Percentiles rank a stretch among this genome's conserved stretches.
phyloP scores from a whole-genome alignment of 768 basidiomycete species.

The Tulasnella sp. region DNA sequence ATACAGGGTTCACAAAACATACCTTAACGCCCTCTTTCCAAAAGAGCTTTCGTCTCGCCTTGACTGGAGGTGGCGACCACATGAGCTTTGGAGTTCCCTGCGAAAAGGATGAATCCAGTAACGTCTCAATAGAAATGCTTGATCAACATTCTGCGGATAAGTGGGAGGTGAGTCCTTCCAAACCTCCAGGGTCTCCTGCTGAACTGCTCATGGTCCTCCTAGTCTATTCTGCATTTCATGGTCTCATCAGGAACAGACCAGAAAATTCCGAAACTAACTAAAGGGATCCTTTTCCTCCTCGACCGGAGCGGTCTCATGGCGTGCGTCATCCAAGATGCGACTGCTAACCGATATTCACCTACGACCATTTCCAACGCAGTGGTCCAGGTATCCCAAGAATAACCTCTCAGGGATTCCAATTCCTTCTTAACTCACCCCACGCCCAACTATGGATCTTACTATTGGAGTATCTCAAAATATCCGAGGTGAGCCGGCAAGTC shows the following conservation, averaged over 20 bases:
- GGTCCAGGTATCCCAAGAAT: conserved; percentile 34
- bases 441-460: conserved; percentile 92
- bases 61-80: conserved; percentile 72
- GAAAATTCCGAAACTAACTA: conserved; percentile 59
- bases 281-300: conserved; percentile 72
- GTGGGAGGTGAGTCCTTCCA: conserved; percentile 64
- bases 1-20: conserved; percentile 24
- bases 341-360: conserved; percentile 14
- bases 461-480: conserved; percentile 76
- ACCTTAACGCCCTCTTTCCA: conserved; percentile 45
- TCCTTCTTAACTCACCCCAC: conserved; percentile 86
- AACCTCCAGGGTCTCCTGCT: not conserved
- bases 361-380: not conserved
- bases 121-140: conserved; percentile 45
- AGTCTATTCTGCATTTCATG: conserved; percentile 98
- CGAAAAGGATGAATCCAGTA: conserved; percentile 35
- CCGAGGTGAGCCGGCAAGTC: conserved; percentile 44
- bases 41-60: conserved; percentile 66
- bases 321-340: conserved; percentile 5
- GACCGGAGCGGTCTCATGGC: conserved; percentile 81
- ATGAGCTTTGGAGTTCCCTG: conserved; percentile 78
- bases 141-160: conserved; percentile 75
- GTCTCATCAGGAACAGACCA: conserved; percentile 83
- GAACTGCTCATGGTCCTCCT: not conserved
- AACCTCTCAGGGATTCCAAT: conserved; percentile 92